Conservation (phyloP, 2,329 filamentous ascomycete species). For the Tolypocladium ophioglossoides region DNA sequence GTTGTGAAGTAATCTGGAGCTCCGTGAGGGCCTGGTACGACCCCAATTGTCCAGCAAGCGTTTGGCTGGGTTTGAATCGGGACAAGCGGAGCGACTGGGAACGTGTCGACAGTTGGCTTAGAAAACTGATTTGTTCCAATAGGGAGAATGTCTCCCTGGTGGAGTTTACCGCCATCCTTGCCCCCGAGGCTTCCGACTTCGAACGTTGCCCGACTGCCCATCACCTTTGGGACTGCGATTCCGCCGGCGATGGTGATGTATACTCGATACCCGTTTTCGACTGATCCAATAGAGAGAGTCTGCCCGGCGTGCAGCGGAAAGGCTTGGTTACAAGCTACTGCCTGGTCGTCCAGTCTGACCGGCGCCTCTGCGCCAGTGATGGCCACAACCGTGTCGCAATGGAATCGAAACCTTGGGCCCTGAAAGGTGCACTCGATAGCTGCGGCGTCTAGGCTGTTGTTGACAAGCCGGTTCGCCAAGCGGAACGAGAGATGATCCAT, state of each 20-base stretch:
- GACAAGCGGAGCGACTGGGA: neutral
- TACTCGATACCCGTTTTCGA: constrained; percentile 19
- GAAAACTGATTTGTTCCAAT: constrained; percentile 3
- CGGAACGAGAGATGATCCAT: constrained; percentile 27
- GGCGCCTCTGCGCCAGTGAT: constrained; percentile 18
- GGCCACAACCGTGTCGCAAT: constrained; percentile 19
- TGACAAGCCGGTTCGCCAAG: constrained; percentile 23
- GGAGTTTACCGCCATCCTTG: constrained; percentile 20
- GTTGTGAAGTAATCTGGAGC: constrained; percentile 25
- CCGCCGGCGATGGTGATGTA: constrained; percentile 25
- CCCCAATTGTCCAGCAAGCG: constrained; percentile 19
- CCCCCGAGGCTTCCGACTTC: constrained; percentile 23
- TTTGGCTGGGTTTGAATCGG: constrained; percentile 15
- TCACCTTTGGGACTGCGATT: constrained; percentile 20
- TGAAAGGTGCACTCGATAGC: constrained; percentile 23
- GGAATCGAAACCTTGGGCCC: constrained; percentile 23
- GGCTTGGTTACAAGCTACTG: constrained; percentile 10
- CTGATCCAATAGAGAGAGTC: constrained; percentile 12
- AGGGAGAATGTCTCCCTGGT: constrained; percentile 17
- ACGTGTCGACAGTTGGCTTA: rapidly evolving
- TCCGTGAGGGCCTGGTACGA: constrained; percentile 27
- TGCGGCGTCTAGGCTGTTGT: constrained; percentile 16
- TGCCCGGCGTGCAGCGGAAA: constrained; percentile 15
- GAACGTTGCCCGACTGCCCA: constrained; percentile 21
- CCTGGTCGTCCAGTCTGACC: constrained; percentile 14